phyloP scores from a whole-genome alignment of 176 grass and related monocot genomes.

The Rhipidocladum racemiflorum region DNA sequence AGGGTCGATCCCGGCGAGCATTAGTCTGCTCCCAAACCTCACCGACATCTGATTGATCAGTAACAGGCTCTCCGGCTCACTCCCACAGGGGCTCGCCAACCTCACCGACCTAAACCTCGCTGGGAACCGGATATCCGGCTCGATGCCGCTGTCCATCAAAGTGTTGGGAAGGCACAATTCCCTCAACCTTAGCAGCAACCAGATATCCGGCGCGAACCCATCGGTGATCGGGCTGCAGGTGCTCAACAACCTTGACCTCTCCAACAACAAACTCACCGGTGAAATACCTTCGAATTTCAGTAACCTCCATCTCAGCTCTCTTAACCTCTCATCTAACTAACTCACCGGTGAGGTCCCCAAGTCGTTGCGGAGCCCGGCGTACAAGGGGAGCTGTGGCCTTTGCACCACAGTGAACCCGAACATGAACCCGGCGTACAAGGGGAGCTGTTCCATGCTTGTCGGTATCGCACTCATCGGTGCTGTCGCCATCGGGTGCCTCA shows the following conservation, averaged over 20 bases:
- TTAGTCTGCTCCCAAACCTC: slow-evolving; percentile 30
- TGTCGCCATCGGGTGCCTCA: background rate
- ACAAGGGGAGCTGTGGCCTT: too few relatives aligned
- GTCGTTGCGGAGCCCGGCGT: too few relatives aligned
- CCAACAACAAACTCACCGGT: slow-evolving; percentile 50
- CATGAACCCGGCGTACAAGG: background rate
- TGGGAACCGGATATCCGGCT: slow-evolving; percentile 33
- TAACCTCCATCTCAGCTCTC: slow-evolving; percentile 21
- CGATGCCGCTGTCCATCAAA: slow-evolving; percentile 14
- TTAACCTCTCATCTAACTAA: slow-evolving; percentile 61
- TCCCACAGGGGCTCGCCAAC: slow-evolving; percentile 15
- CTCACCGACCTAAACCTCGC: background rate
- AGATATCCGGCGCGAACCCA: slow-evolving; percentile 42
- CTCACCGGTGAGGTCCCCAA: slow-evolving; percentile 59
- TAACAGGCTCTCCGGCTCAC: slow-evolving; percentile 31
- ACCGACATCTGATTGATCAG: background rate
- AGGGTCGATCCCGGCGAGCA: slow-evolving; percentile 31
- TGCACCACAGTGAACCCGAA: background rate
- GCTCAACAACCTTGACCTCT: slow-evolving; percentile 56
- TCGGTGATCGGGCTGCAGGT: slow-evolving; percentile 31
- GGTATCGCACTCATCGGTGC: background rate
- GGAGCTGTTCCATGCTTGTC: slow-evolving; percentile 30
- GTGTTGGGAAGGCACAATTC: background rate
- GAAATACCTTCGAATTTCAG: slow-evolving; percentile 45
- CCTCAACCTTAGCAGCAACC: slow-evolving; percentile 54